Base-by-base conservation (phyloP, 2,329 filamentous ascomycete species). In the Talaromyces sp. region DNA sequence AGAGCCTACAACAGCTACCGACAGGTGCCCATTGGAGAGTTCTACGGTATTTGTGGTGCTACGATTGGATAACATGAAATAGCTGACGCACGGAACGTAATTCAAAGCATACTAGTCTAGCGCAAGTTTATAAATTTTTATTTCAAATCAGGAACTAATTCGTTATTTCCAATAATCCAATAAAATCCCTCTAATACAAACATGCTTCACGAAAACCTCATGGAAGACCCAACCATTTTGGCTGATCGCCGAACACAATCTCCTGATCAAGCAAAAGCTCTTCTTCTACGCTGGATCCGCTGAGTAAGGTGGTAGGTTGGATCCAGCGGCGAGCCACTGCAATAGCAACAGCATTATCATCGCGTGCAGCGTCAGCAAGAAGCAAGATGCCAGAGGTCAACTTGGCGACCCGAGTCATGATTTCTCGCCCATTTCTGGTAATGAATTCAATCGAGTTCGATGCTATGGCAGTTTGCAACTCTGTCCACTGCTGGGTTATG, bases 331-430 rank as follows among this genome's bases (percentile, higher is more conserved):
- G 33, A 11, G 64, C 61, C 3, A 72, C 67, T 61, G 74, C 73
- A 52, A 68, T 63, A 25, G 71, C 71, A 15, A 69, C 68, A 47
- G 69, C 66, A 64, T 77, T 70, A 5, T 68, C 67, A 54, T 76
- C 74, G 49, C 70, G 68, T 22, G 71, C 69, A 7, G 73, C 74
- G 66, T 77, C 74, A 17, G 73, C 63, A 25, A 74, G 66, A 41
- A 77, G 66, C 59, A 75, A 63, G 3, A 69, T 66, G 17, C 72
- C 73, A 37, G 69, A 69, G 27, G 76, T 69, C 45, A 76, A 67
- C 57, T 67, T 71, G 13, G 69, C 70, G 41, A 77, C 67, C 3
- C 68, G 68, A 35, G 69, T 69, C 67, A 76, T 70, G 27, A 75
- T 62, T 41, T 72, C 69, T 45, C 72, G 69, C 13, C 72, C 73